Conservation (phyloP, 768 basidiomycete genomes). For the Pluteus cervinus region DNA sequence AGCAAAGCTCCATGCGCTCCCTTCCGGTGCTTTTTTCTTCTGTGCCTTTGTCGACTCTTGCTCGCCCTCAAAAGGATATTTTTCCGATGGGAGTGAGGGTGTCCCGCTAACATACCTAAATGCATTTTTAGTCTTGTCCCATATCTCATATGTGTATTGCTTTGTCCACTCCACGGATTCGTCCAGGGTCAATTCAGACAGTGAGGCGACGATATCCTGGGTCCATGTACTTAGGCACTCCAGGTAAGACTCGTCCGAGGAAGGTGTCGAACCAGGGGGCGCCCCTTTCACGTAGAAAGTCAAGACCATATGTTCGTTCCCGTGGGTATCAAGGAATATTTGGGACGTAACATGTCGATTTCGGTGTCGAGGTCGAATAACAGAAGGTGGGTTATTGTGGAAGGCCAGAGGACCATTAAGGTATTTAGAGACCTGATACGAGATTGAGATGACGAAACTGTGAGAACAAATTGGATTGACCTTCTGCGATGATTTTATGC, state of each 20-base stretch:
- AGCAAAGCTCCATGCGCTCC: conserved; percentile 47
- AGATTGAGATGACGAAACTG: conserved; percentile 5
- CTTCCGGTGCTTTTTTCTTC: conserved; percentile 25
- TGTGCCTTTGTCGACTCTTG: conserved; percentile 12
- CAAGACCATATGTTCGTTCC: conserved; percentile 79
- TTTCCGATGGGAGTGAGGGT: conserved; percentile 22
- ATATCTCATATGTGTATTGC: conserved; percentile 29
- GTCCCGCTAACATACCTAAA: conserved; percentile 72
- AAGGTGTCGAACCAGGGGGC: conserved; percentile 29
- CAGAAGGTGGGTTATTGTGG: conserved; percentile 79
- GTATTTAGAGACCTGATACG: conserved; percentile 57
- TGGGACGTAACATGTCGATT: conserved; percentile 80
- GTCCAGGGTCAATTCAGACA: conserved; percentile 52
- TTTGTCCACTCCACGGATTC: conserved; percentile 44
- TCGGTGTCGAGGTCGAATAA: conserved; percentile 70
- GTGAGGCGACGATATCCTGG: conserved; percentile 25
- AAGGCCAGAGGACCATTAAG: conserved; percentile 65
- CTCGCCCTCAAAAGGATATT: conserved; percentile 16
- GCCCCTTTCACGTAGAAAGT: conserved; percentile 75
- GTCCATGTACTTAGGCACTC: conserved; percentile 39
- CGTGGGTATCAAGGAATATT: conserved; percentile 63
- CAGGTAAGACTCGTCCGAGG: conserved; percentile 36
- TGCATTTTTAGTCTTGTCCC: conserved; percentile 47
- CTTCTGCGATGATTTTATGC: conserved; percentile 39
- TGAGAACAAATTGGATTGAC: conserved; percentile 22